Evolutionary conservation across 2,329 filamentous ascomycete genomes (phyloP), one percentile per base, ranked within the genome.

Genomic region (Pezicula neosporulosa): DNA sequence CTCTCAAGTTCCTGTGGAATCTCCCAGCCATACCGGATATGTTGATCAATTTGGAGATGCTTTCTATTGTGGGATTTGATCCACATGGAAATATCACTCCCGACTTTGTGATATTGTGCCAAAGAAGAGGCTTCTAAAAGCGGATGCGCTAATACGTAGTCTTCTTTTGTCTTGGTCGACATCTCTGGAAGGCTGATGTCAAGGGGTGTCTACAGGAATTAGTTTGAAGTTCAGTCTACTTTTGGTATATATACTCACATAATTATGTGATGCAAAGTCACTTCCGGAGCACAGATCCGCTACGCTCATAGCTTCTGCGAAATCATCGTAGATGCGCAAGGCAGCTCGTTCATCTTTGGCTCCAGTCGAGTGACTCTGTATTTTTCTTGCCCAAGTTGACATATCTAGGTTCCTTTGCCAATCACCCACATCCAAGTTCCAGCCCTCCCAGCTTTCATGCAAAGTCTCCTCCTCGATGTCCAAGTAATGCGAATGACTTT

Each of bases 391-490:
- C 70, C 75, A 77, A 1, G 63, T 57, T 1, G 61, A 49, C 48
- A 79, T 56, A 41, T 72, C 67, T 21, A 70, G 56, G 19, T 67
- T 70, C 45, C 70, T 68, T 60, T 75, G 72, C 72, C 82, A 85
- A 52, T 85, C 77, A 15, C 78, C 77, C 19, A 85, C 64, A 60
- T 86, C 83, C 28, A 91, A 66, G 18, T 74, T 70, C 85, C 89
- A 93, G 54, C 82, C 80, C 35, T 83, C 73, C 77, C 86, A 87
- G 1, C 77, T 69, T 66, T 91, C 83, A 41, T 77, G 75, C 55
- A 87, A 69, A 3, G 85, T 69, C 59, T 90, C 85, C 46, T 85
- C 78, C 53, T 88, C 80, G 12, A 73, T 72, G 21, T 76, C 72
- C 21, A 73, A 68, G 35, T 63, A 62, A 44, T 66, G 56, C 47